phyloP scores from a whole-genome alignment of 768 basidiomycete species.

The Russula virescens region DNA sequence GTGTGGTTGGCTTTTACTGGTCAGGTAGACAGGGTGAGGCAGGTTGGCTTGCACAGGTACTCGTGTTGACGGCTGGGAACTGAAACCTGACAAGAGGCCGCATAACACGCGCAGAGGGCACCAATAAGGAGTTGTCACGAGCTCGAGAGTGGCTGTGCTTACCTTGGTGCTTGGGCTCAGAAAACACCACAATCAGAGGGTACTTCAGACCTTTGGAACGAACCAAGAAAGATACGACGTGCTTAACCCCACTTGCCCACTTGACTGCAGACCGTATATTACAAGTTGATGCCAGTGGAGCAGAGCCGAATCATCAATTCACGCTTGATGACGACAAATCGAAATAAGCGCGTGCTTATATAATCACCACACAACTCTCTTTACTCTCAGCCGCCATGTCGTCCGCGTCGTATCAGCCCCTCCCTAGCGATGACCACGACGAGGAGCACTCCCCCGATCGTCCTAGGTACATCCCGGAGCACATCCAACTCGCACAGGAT shows the following conservation, averaged over 20 bases:
- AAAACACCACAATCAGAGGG: too few species aligned
- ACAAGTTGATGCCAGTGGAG: too few species aligned
- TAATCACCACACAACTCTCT: not conserved
- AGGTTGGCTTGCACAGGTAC: not conserved
- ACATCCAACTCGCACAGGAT: conserved; percentile 29
- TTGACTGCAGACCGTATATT: not conserved
- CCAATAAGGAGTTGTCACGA: not conserved
- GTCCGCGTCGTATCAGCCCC: conserved; percentile 16
- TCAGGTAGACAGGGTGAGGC: not conserved
- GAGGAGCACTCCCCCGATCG: not conserved
- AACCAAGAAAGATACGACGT: too few species aligned
- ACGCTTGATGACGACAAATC: too few species aligned
- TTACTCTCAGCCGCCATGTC: conserved; percentile 15
- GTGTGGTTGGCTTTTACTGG: not conserved
- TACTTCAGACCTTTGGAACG: not conserved
- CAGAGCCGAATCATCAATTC: too few species aligned
- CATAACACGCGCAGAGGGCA: not conserved
- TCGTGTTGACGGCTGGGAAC: not conserved
- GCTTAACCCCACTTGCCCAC: not conserved
- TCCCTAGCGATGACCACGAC: conserved; percentile 18
- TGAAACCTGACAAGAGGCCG: not conserved
- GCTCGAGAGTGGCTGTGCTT: conserved; percentile 5
- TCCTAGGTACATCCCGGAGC: conserved; percentile 9
- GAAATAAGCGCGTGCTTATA: conserved; percentile 2
- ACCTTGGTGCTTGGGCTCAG: not conserved